Conservation (phyloP, 2,329 filamentous ascomycete genomes). For the Penicillium sp. region DNA sequence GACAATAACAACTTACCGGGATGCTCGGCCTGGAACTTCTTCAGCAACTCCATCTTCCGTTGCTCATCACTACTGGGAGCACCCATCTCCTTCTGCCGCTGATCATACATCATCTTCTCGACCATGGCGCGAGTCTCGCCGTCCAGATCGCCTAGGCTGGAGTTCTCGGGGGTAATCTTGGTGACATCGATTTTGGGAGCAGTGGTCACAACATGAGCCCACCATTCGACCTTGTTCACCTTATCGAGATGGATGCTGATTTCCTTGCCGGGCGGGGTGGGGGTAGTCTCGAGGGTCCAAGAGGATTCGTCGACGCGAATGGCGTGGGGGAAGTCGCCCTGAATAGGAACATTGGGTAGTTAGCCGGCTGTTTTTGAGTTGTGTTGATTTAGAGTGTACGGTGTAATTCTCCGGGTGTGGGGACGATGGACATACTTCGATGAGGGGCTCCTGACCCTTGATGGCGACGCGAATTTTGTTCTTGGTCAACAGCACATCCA, state of each 20-base stretch:
- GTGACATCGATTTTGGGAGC: conserved; percentile 92
- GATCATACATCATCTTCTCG: conserved; percentile 99
- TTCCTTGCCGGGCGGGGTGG: conserved; percentile 60
- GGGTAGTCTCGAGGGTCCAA: conserved; percentile 78
- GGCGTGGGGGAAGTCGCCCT: conserved; percentile 82
- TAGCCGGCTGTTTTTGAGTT: not conserved
- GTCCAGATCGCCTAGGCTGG: conserved; percentile 86
- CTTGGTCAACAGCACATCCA: conserved; percentile 80
- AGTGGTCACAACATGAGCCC: conserved; percentile 81
- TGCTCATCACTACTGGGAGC: conserved; percentile 89
- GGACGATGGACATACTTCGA: conserved; percentile 58
- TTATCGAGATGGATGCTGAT: conserved; percentile 92
- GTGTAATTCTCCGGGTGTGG: not conserved
- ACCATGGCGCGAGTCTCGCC: conserved; percentile 96
- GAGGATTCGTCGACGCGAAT: conserved; percentile 84
- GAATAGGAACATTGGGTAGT: conserved; percentile 1
- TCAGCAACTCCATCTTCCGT: conserved; percentile 88
- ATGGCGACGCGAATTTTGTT: conserved; percentile 72
- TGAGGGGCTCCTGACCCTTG: conserved; percentile 83
- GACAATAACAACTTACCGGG: conserved; percentile 41
- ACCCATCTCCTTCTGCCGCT: conserved; percentile 92
- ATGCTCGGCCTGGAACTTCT: conserved; percentile 84
- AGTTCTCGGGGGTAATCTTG: conserved; percentile 92
- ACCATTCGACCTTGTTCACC: conserved; percentile 97
- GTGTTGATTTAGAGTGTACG: not conserved